Evolutionary conservation across 305 asterid species (phyloP), one percentile per base, ranked within the genome.

Genomic region (Ilex paraguariensis): DNA sequence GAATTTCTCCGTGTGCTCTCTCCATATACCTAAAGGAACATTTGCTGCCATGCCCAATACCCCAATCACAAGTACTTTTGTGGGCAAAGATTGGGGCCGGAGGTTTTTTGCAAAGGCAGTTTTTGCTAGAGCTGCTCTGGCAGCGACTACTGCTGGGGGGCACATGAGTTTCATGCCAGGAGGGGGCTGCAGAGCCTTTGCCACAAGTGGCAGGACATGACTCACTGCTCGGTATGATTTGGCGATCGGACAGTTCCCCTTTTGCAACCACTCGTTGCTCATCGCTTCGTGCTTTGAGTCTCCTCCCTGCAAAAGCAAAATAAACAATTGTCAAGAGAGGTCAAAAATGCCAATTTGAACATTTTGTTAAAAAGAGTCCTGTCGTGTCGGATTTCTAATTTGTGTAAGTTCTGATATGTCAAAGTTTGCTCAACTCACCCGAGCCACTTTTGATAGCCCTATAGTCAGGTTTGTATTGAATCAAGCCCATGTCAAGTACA

Each of bases 251-350:
- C 60, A 56, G 14, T 56, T 56, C 42, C 60, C 60, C 1, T 15
- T 56, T 31, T 56, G 60, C n/a, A 56, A n/a, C 60, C 60, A 56
- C 60, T 56, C 60, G 4, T 85, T 67, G 74, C 95, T 74, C 77
- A 78, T 66, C 14, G 98, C 88, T 69, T 87, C 97, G 13, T 88
- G 98, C 49, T 75, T 68, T 10, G 87, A 71, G 45, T 74, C 74
- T 49, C 73, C 84, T 58, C 84, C 90, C 98, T 91, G 79, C 69
- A 59, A 75, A 53, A 69, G 49, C 46, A 69, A 21, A 56, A 46
- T 13, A 62, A 28, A 17, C 42, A 52, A 33, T 62, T 7, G 64
- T 36, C 31, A 59, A 40, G 21, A 61, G 48, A 14, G 39, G 6
- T 17, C 40, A 17, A 7, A 8, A 3, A 13, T 15, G 11, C 13